Base-by-base conservation (phyloP, 2,329 filamentous ascomycete genomes). In the Phialophora verrucosa region DNA sequence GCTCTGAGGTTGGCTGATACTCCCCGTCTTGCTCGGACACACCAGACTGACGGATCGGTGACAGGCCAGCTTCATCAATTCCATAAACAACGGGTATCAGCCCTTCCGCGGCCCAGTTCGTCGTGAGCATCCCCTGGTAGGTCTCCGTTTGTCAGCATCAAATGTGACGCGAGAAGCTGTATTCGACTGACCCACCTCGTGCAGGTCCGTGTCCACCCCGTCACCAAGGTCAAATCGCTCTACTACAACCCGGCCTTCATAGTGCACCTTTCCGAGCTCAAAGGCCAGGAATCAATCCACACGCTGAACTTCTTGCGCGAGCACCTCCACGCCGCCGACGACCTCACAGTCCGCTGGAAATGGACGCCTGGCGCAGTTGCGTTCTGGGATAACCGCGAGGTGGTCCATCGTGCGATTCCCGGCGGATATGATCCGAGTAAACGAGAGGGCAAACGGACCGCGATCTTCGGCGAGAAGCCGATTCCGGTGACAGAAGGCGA, bases 191-290 rank as follows among this genome's bases (percentile, higher is more conserved):
- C 10, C 25, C 50, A 23, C 38, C 38, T 32, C 17, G 17, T 50
- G 23, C 53, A 66, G 70, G 64, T 74, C 29, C 72, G 71, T 20
- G 73, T 70, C 6, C 72, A 73, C 61, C 73, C 73, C 1, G 71
- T 74, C 11, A 73, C 73, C 20, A 60, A 58, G 14, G 47, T 72
- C 12, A 73, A 74, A 63, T 61, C 68, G 8, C 63, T 73, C 38
- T 68, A 65, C 62, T 73, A 73, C 57, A 74, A 74, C 57, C 71
- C 72, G 1, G 20, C 62, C 5, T 71, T 69, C 56, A 64, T 73
- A 7, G 63, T 69, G 32, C 69, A 71, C 53, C 67, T 74, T 14
- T 5, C 56, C 14, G 72, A 69, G 42, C 65, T 74, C 50, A 74
- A 73, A 49, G 70, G 67, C 25, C 65, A 67, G 47, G 72, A 74